Conservation (phyloP, 1,284 basidiomycete species). For the Cutaneotrichosporon sp. region DNA sequence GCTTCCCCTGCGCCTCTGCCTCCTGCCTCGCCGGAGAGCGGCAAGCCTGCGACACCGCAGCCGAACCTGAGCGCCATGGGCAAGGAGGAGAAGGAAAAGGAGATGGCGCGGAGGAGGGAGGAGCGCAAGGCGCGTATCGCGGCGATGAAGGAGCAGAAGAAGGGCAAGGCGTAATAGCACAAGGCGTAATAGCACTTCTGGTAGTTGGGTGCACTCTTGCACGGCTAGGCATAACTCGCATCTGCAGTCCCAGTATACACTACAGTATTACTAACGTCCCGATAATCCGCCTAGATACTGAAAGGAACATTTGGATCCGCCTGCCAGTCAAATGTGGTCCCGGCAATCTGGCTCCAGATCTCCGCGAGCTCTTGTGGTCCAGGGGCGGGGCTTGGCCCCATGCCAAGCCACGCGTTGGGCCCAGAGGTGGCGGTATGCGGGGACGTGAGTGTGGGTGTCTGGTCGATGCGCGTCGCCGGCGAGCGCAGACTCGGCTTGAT, state of each 20-base stretch:
- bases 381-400: slow-evolving; percentile 12
- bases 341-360: slow-evolving; percentile 44
- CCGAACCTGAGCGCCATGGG: slow-evolving; percentile 53
- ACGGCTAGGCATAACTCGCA: too few species aligned
- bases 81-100: slow-evolving; percentile 81
- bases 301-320: slow-evolving; percentile 47
- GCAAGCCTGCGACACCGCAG: slow-evolving; percentile 10
- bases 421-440: background rate
- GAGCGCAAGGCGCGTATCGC: slow-evolving; percentile 62
- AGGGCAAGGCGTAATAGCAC: background rate
- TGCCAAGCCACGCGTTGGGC: background rate
- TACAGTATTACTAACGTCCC: background rate
- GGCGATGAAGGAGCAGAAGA: slow-evolving; percentile 47
- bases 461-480: slow-evolving; percentile 3
- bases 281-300: slow-evolving; percentile 37
- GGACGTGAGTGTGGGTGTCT: background rate
- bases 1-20: slow-evolving; percentile 8
- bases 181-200: too few species aligned
- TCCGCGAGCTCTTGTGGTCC: slow-evolving; percentile 22
- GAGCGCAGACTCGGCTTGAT: background rate
- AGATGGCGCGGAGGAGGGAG: slow-evolving; percentile 81
- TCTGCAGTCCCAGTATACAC: background rate
- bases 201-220: too few species aligned
- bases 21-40: slow-evolving; percentile 4
- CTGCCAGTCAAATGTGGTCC: slow-evolving; percentile 42